A percentile compares a stretch with the other conserved stretches of the same genome.
phyloP scores from a whole-genome alignment of 2,329 filamentous ascomycete genomes.

The Cadophora sp. region DNA sequence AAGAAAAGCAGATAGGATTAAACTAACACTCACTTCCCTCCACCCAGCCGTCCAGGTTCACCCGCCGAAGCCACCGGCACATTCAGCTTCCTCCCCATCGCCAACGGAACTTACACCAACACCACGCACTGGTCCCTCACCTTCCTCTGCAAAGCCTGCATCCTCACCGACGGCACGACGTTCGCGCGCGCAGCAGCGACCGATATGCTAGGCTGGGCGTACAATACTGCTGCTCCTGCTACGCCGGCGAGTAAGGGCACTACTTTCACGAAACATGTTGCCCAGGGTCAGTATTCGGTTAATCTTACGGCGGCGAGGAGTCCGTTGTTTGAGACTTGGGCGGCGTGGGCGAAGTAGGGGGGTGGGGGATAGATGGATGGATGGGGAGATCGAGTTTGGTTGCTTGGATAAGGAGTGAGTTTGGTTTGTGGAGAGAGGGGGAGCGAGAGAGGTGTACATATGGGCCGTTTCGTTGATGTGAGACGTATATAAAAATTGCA shows the following conservation, averaged over 20 bases:
- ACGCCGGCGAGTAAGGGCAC: conserved; percentile 23
- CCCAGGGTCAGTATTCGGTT: conserved; percentile 26
- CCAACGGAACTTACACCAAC: conserved; percentile 60
- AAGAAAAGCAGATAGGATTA: no score
- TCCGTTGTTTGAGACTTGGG: conserved; percentile 27
- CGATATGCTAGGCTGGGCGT: conserved; percentile 29
- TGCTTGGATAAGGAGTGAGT: no score
- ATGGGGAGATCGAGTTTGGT: no score
- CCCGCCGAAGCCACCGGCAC: conserved; percentile 46
- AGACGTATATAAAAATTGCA: not conserved
- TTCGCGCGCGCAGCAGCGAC: conserved; percentile 33
- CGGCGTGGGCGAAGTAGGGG: conserved; percentile 19
- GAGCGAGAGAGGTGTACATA: not conserved
- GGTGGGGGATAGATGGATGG: no score
- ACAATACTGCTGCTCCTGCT: conserved; percentile 22
- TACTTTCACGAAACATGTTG: conserved; percentile 26
- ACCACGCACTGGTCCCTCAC: conserved; percentile 60
- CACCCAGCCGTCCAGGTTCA: not conserved
- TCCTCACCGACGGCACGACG: conserved; percentile 47
- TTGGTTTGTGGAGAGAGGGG: no score
- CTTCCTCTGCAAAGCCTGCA: conserved; percentile 57
- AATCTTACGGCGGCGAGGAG: conserved; percentile 25
- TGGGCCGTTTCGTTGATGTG: not conserved
- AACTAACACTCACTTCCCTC: conserved; percentile 51
- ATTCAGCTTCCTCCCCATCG: conserved; percentile 54